Base-by-base conservation (phyloP, 1,284 basidiomycete genomes). In the Apiotrichum gamsii region DNA sequence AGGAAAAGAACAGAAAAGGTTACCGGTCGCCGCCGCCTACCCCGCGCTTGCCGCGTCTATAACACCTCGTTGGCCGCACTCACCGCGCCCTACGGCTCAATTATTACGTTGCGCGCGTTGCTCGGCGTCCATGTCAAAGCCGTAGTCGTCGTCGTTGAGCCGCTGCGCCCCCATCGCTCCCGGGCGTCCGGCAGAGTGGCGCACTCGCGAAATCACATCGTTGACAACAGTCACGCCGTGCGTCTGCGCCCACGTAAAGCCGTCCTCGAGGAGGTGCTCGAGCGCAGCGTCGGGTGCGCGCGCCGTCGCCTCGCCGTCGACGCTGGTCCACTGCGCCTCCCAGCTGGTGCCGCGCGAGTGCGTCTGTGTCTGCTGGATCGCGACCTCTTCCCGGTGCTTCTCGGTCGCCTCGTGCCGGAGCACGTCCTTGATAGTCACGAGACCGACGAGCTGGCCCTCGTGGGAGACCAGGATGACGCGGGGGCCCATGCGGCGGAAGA, bases 381-480 rank as follows among this genome's bases (percentile, higher is more conserved):
- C 33, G 15, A 33, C 50, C 21, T 43, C 41, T 35, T 58, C 53
- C 14, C 51, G 53, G 28, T 55, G 51, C 43, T 60, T 65, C 52
- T 70, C 60, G 29, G 77, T 33, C 13, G 81, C 79, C 50, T 85
- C 90, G 64, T 89, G 88, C 36, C 83, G 82, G 13, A 99, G 74
- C 11, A 97, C 88, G 59, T 99, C 95, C 67, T 98, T 98, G 50
- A 98, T 87, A 0, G 93, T 97, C 18, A 96, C 84, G 14, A 99
- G 76, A 1, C 94, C 94, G 1, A 80, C 81, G 3, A 99, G 77
- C 33, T 76, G 74, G 11, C 94, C 94, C 59, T 84, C 81, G 48
- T 87, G 81, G 63, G 90, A 86, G 1, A 98, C 90, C 5, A 98
- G 78, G 51, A 98, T 91, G 14, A 95, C 88, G 15, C 93, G 83